A percentile compares a stretch with the other conserved stretches of the same genome.
Evolutionary conservation across 495 filamentous ascomycete genomes (phyloP).

Genomic region (Pseudevernia furfuracea): DNA sequence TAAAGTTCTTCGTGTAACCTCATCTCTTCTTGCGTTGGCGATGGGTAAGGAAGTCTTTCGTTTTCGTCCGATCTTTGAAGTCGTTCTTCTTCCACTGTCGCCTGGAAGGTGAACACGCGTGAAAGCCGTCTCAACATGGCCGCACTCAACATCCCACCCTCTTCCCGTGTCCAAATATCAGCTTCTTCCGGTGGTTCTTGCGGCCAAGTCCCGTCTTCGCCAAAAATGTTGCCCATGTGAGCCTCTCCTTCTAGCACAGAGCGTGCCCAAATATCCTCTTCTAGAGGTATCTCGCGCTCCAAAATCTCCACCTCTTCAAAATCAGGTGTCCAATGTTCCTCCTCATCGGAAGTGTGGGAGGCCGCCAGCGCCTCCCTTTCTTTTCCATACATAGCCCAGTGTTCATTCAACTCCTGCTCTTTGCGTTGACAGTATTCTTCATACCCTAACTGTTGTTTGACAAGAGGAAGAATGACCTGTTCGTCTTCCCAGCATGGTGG

Average conservation of each 20-base stretch:
- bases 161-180: neutral
- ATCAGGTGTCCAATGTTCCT: neutral
- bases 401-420: neutral
- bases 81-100: neutral
- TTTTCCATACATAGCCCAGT: neutral
- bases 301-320: neutral
- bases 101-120: neutral
- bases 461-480: neutral
- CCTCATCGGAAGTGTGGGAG: neutral
- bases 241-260: neutral
- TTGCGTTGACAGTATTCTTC: neutral
- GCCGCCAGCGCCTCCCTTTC: neutral
- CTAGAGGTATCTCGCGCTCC: neutral
- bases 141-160: neutral
- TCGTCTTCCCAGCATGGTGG: neutral
- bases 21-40: neutral
- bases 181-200: neutral
- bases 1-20: neutral
- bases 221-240: neutral
- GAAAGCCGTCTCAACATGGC: neutral
- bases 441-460: neutral
- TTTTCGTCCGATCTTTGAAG: neutral
- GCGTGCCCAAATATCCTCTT: neutral
- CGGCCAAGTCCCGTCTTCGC: neutral
- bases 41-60: neutral